Conservation (phyloP, 2,329 filamentous ascomycete genomes). For the Cordyceps farinosa region DNA sequence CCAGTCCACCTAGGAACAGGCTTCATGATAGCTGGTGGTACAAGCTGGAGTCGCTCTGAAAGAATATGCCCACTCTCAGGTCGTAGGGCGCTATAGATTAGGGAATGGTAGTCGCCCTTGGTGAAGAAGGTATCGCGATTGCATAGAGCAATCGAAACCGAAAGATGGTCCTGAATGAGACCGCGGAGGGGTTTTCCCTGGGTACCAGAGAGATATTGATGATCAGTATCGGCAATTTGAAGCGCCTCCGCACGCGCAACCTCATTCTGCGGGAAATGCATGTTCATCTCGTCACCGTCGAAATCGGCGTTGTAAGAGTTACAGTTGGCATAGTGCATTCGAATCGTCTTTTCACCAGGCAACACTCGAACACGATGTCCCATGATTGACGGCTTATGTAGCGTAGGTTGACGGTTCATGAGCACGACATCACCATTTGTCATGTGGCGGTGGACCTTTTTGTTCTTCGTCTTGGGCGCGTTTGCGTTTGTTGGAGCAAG, state of each 20-base stretch:
- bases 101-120: conserved; percentile 81
- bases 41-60: conserved; percentile 73
- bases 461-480: conserved; percentile 74
- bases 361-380: conserved; percentile 89
- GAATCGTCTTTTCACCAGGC: conserved; percentile 92
- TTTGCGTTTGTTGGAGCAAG: conserved; percentile 76
- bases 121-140: conserved; percentile 90
- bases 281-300: conserved; percentile 99
- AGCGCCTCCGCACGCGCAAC: conserved; percentile 88
- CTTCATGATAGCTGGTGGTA: conserved; percentile 78
- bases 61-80: conserved; percentile 88
- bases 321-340: conserved; percentile 99
- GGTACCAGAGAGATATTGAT: conserved; percentile 93
- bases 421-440: conserved; percentile 96
- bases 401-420: conserved; percentile 97
- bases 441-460: conserved; percentile 94
- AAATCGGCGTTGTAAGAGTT: conserved; percentile 99
- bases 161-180: conserved; percentile 97
- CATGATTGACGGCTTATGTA: conserved; percentile 99
- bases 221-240: conserved; percentile 91
- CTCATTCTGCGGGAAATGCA: conserved; percentile 99
- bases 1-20: conserved; percentile 85
- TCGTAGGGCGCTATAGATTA: conserved; percentile 86
- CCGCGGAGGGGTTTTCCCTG: conserved; percentile 90
- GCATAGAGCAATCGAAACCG: conserved; percentile 86